Evolutionary conservation across 148 eudicot species (phyloP).

Genomic region (Fallopia convolvulus): DNA sequence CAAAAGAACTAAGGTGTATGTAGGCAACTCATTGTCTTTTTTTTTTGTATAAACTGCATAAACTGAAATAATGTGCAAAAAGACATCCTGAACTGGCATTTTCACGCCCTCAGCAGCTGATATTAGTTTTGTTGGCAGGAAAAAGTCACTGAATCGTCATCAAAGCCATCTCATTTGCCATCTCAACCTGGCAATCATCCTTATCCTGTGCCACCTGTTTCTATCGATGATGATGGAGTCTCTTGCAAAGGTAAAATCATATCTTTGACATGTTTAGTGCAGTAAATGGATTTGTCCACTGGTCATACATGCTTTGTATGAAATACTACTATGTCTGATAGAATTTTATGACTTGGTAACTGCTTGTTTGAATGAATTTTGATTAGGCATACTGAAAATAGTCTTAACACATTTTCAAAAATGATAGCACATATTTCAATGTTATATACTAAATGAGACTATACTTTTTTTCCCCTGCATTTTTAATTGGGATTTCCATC

Average conservation of each 20-base stretch:
- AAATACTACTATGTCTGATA: not conserved
- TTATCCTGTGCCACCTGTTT: conserved; percentile 40
- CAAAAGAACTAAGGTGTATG: not conserved
- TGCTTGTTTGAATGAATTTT: not conserved
- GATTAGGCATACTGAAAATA: not conserved
- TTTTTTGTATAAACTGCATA: not conserved
- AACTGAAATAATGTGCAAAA: not conserved
- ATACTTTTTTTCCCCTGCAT: not conserved
- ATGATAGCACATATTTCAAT: not conserved
- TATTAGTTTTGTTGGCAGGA: conserved; percentile 38
- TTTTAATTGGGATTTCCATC: not conserved
- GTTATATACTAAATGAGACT: not conserved
- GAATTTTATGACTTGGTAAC: not conserved
- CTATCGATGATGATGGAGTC: conserved; percentile 71
- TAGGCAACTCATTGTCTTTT: not conserved
- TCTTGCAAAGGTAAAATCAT: conserved; percentile 48
- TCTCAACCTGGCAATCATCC: conserved; percentile 54
- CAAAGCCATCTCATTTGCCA: conserved; percentile 57
- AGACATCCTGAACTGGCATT: not conserved
- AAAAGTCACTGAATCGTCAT: conserved; percentile 55
- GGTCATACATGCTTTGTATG: not conserved
- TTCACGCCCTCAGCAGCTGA: not conserved
- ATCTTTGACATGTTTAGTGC: not conserved
- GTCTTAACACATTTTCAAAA: not conserved
- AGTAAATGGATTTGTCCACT: not conserved